Percentiles rank a stretch among this genome's conserved stretches.
phyloP scores from a whole-genome alignment of 129 eudicot species.

The Saposhnikovia divaricata region DNA sequence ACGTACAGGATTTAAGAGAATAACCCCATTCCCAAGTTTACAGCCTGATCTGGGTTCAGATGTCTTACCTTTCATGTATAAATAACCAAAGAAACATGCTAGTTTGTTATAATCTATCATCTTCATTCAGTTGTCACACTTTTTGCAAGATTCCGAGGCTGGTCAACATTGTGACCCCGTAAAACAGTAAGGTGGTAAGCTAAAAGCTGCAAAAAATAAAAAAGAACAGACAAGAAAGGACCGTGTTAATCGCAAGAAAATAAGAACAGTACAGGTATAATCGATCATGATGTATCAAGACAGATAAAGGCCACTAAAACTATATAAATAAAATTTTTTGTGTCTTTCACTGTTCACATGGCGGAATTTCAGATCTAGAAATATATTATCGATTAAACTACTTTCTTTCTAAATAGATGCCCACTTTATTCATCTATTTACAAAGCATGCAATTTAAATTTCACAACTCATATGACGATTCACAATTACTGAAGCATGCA shows the following conservation, averaged over 20 bases:
- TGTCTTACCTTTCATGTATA: not conserved
- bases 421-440: not conserved
- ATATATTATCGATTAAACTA: not conserved
- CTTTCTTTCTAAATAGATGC: not conserved
- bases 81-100: not conserved
- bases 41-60: not conserved
- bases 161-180: slow-evolving; percentile 85
- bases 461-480: not conserved
- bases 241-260: not conserved
- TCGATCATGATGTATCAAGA: not conserved
- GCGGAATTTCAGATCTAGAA: too few species aligned
- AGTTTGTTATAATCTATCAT: not conserved
- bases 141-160: slow-evolving; percentile 88
- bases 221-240: slow-evolving; percentile 12
- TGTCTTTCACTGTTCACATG: too few species aligned
- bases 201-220: slow-evolving; percentile 62
- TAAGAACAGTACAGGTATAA: not conserved
- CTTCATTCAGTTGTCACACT: slow-evolving; percentile 81
- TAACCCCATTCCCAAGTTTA: not conserved
- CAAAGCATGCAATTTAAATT: not conserved
- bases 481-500: not conserved
- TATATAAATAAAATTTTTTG: too few species aligned
- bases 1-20: not conserved
- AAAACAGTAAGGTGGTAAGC: slow-evolving; percentile 82
- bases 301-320: not conserved